A percentile compares a stretch with the other conserved stretches of the same genome.
Evolutionary conservation across 1,284 basidiomycete genomes (phyloP).

Genomic region (Ganoderma multipileum): DNA sequence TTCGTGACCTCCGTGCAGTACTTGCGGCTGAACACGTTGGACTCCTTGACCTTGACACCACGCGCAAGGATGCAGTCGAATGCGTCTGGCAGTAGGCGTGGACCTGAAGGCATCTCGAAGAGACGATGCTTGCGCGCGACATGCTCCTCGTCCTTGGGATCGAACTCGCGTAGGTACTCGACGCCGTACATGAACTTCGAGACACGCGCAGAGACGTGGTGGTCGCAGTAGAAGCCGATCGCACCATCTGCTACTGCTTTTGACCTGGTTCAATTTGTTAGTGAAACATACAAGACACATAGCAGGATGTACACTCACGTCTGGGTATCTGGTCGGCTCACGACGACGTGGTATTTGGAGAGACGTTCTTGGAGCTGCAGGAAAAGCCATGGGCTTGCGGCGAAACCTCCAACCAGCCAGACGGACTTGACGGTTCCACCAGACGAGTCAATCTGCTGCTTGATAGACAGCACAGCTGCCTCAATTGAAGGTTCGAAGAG

Average conservation of each 20-base stretch:
- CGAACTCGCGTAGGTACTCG: slow-evolving; percentile 73
- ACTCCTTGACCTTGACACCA: slow-evolving; percentile 79
- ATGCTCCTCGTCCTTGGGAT: slow-evolving; percentile 71
- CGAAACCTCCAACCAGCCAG: slow-evolving; percentile 82
- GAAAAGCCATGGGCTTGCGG: slow-evolving; percentile 81
- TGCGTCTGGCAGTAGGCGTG: slow-evolving; percentile 74
- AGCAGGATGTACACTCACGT: slow-evolving; percentile 50
- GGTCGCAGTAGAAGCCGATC: slow-evolving; percentile 83
- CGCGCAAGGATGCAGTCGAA: slow-evolving; percentile 75
- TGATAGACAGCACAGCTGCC: slow-evolving; percentile 73
- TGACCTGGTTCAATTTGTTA: slow-evolving; percentile 51
- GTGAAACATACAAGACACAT: too few relatives aligned
- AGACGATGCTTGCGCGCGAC: slow-evolving; percentile 65
- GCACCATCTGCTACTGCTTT: slow-evolving; percentile 84
- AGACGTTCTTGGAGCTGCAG: slow-evolving; percentile 74
- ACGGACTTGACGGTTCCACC: slow-evolving; percentile 75
- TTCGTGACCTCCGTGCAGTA: slow-evolving; percentile 83
- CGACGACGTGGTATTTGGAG: slow-evolving; percentile 57
- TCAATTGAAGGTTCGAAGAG: slow-evolving; percentile 80
- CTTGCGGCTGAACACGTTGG: slow-evolving; percentile 78
- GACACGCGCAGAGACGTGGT: slow-evolving; percentile 79
- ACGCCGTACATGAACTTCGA: slow-evolving; percentile 83
- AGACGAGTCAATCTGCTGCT: slow-evolving; percentile 70
- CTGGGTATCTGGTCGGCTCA: slow-evolving; percentile 78
- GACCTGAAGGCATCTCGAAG: slow-evolving; percentile 78